Percentiles rank a stretch among this genome's conserved stretches.
Evolutionary conservation across 202 grass and related monocot species (phyloP).

Genomic region (Alloteropsis angusta): DNA sequence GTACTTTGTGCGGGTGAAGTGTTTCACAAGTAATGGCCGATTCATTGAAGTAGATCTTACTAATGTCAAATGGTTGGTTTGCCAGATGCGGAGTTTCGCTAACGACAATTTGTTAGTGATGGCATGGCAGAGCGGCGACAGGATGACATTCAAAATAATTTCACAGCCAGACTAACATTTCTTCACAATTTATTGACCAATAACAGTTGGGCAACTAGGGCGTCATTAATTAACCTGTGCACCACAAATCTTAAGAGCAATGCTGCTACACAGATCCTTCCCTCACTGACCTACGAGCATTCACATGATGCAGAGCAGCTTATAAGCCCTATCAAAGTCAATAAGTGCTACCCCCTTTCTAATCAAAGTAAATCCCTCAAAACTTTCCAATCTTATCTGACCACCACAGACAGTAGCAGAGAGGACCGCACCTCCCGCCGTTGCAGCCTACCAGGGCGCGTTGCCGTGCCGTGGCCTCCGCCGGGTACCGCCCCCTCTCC

Average conservation of each 20-base stretch:
- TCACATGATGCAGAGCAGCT: background rate
- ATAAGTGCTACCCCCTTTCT: background rate
- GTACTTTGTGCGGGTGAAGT: conserved; percentile 51
- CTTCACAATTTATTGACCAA: conserved; percentile 1
- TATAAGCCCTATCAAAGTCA: background rate
- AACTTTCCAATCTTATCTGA: conserved; percentile 12
- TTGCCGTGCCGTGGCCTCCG: background rate
- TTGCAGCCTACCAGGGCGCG: background rate
- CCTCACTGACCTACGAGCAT: background rate
- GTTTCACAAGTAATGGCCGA: conserved; percentile 42
- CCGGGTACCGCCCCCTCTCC: background rate
- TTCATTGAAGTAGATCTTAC: conserved; percentile 28
- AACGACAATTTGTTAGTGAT: conserved; percentile 35
- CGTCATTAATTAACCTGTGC: background rate
- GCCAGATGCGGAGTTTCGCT: conserved; percentile 30
- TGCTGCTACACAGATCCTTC: background rate
- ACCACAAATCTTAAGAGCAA: background rate
- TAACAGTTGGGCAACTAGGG: background rate
- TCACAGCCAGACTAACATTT: background rate
- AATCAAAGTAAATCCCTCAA: background rate
- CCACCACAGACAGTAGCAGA: background rate
- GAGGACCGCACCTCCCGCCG: conserved; percentile 10
- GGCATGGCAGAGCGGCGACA: conserved; percentile 13
- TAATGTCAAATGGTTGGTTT: conserved; percentile 52
- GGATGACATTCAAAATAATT: conserved; percentile 6